Percentiles rank a stretch among this genome's conserved stretches.
These are phyloP conservation scores for Botrytis galanthina DNA, from an alignment of 2,329 filamentous ascomycete genomes.

Conservation along the genomic window DNA sequence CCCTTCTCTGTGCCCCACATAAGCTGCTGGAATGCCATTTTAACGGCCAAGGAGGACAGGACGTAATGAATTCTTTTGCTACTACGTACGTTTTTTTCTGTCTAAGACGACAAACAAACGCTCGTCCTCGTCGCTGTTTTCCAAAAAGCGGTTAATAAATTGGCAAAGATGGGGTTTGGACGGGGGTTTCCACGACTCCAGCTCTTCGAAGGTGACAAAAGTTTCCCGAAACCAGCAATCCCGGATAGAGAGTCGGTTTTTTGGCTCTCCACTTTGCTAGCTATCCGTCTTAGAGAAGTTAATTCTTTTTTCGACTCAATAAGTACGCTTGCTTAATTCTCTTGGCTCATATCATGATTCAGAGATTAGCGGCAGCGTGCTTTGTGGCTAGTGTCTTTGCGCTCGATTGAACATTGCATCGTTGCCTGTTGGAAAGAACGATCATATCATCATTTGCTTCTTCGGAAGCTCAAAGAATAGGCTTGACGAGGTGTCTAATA, in stretches of 20 bases:
- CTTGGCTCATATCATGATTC: not conserved
- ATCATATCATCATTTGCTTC: not conserved
- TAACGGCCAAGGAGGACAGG: too few species aligned
- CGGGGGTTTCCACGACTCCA: not conserved
- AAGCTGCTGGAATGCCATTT: not conserved
- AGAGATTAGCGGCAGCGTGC: not conserved
- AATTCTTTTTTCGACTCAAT: not conserved
- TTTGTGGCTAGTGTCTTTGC: accelerated
- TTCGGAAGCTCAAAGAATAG: not conserved
- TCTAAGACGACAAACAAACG: not conserved
- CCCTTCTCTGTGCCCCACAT: not conserved
- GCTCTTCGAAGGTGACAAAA: not conserved
- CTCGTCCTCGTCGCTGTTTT: not conserved
- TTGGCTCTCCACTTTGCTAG: not conserved
- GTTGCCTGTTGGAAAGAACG: too few species aligned
- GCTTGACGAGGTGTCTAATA: not conserved
- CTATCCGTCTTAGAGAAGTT: accelerated
- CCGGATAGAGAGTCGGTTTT: not conserved
- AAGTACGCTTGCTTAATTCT: not conserved
- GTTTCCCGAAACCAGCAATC: not conserved
- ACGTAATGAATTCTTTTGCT: accelerated
- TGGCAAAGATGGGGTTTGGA: not conserved
- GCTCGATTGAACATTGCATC: not conserved
- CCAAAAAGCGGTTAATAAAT: not conserved
- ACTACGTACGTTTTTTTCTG: not conserved